Conservation (phyloP, 1,284 basidiomycete genomes). For the Ganoderma sp. region DNA sequence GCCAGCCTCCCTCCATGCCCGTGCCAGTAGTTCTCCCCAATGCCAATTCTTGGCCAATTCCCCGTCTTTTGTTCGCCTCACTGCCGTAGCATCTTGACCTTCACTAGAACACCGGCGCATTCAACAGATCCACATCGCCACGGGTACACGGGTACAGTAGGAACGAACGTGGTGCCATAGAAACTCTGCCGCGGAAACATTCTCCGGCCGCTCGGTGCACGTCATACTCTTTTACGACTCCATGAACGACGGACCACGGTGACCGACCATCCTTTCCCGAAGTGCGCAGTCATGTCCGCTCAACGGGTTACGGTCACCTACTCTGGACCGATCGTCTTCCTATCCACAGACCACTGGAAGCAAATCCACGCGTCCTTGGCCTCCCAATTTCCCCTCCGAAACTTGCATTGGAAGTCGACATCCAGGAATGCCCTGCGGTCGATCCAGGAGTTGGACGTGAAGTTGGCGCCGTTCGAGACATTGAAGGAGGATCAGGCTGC, state of each 20-base stretch:
- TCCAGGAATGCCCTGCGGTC: slow-evolving; percentile 77
- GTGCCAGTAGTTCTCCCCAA: background rate
- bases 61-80: background rate
- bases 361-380: slow-evolving; percentile 70
- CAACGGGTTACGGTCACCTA: slow-evolving; percentile 68
- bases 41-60: too few relatives aligned
- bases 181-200: background rate
- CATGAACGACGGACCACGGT: background rate
- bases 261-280: background rate
- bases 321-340: slow-evolving; percentile 63
- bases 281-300: slow-evolving; percentile 37
- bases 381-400: slow-evolving; percentile 83
- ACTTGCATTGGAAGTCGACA: slow-evolving; percentile 87
- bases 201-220: slow-evolving; percentile 5
- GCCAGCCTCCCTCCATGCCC: background rate
- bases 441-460: slow-evolving; percentile 85
- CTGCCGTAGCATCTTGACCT: background rate
- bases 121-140: background rate
- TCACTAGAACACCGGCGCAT: background rate
- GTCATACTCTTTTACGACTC: background rate
- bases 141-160: background rate
- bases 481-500: slow-evolving; percentile 68
- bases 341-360: slow-evolving; percentile 72
- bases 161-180: background rate
- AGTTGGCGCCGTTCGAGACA: slow-evolving; percentile 73